Evolutionary conservation across 129 eudicot genomes (phyloP).

Genomic region (Chrysanthemum lavandulifolium): DNA sequence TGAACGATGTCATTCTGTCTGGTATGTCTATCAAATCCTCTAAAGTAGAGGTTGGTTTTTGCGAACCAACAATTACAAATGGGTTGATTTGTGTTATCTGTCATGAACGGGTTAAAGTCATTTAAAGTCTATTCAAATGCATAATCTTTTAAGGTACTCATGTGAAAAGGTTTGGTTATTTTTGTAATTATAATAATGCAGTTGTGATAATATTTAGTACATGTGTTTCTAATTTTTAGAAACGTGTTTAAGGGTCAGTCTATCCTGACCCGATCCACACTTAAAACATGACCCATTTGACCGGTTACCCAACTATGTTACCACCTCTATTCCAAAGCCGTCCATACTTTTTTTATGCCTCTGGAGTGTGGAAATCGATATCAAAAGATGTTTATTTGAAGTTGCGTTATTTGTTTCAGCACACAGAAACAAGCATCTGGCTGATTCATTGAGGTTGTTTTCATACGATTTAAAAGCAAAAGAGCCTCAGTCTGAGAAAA

Average conservation of each 20-base stretch:
- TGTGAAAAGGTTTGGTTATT: neutral
- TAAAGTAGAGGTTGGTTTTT: neutral
- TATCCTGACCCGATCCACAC: neutral
- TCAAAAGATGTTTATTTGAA: neutral
- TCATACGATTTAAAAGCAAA: conserved; percentile 57
- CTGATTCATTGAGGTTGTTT: conserved; percentile 52
- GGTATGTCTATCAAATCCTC: conserved; percentile 43
- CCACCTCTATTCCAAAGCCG: neutral
- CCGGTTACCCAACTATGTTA: neutral
- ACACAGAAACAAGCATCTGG: conserved; percentile 65
- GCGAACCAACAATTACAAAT: neutral
- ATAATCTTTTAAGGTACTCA: neutral
- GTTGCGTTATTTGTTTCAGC: conserved; percentile 43
- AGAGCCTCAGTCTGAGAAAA: conserved; percentile 77
- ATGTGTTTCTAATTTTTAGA: no score
- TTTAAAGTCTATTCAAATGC: neutral
- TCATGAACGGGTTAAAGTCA: neutral
- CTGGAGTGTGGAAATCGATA: neutral
- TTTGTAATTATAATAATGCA: neutral
- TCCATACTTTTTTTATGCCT: neutral
- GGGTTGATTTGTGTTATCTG: neutral
- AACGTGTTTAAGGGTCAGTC: neutral
- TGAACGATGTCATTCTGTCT: conserved; percentile 80
- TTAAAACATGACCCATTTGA: neutral
- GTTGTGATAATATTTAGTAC: neutral